Evolutionary conservation across 306 rosid genomes (phyloP).

Genomic region (Vigna hirtella): DNA sequence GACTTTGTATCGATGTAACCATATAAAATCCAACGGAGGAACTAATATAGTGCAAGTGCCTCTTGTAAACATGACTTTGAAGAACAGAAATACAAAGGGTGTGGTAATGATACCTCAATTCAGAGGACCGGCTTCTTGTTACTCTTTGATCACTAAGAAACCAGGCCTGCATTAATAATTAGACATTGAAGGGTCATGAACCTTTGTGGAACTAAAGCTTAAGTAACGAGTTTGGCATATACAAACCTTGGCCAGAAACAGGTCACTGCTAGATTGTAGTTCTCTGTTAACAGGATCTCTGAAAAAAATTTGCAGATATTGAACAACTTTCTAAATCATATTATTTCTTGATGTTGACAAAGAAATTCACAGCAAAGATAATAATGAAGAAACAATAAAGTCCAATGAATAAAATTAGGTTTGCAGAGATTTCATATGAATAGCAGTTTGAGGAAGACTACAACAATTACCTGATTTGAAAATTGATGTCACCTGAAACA

Average conservation of each 20-base stretch:
- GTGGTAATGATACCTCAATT: conserved; percentile 66
- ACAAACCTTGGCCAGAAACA: conserved; percentile 84
- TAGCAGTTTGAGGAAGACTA: conserved; percentile 33
- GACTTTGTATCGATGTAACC: conserved; percentile 17
- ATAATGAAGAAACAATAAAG: conserved; percentile 3
- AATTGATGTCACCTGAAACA: conserved; percentile 57
- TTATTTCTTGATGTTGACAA: conserved; percentile 18
- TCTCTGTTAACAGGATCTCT: conserved; percentile 81
- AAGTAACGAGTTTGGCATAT: conserved; percentile 23
- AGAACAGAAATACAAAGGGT: conserved; percentile 24
- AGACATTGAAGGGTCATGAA: conserved; percentile 46
- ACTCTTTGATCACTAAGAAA: conserved; percentile 85
- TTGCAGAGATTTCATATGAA: neutral
- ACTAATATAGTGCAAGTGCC: conserved; percentile 20
- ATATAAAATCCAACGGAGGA: conserved; percentile 8
- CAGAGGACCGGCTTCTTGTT: conserved; percentile 98
- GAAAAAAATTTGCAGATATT: conserved; percentile 46
- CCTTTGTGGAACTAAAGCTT: conserved; percentile 41
- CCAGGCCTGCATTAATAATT: conserved; percentile 79
- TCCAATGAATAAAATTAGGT: neutral
- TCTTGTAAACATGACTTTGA: conserved; percentile 40
- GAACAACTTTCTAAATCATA: conserved; percentile 32
- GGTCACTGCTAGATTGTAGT: conserved; percentile 63
- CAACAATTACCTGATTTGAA: conserved; percentile 66
- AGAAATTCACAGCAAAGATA: conserved; percentile 12